phyloP scores from a whole-genome alignment of 768 basidiomycete genomes.

The Mycena rosella region DNA sequence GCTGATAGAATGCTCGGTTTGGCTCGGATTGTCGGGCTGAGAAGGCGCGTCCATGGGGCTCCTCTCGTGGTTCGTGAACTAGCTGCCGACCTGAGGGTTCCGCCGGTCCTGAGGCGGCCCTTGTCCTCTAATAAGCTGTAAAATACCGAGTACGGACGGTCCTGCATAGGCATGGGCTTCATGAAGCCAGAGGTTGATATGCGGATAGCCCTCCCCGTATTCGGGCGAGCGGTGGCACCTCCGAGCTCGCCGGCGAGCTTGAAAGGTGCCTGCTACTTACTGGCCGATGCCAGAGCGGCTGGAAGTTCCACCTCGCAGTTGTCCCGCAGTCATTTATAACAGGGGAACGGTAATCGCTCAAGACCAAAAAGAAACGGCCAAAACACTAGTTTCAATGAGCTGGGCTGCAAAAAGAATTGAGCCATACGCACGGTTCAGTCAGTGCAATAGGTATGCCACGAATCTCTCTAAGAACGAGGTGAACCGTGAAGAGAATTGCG shows the following conservation, averaged over 20 bases:
- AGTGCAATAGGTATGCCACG: too few relatives aligned
- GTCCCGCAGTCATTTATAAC: too few relatives aligned
- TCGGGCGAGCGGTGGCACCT: conserved; percentile 12
- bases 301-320: too few relatives aligned
- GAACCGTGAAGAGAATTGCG: too few relatives aligned
- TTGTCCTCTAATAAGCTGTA: conserved; percentile 80
- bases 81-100: conserved; percentile 22
- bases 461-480: too few relatives aligned
- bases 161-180: conserved; percentile 28
- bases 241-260: conserved; percentile 20
- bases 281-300: too few relatives aligned
- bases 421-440: too few relatives aligned
- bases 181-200: conserved; percentile 35
- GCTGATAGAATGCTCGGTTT: conserved; percentile 3
- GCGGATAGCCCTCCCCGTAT: not conserved
- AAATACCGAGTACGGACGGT: conserved; percentile 73
- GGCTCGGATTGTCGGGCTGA: conserved; percentile 31
- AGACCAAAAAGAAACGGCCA: too few relatives aligned
- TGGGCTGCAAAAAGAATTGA: too few relatives aligned
- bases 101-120: conserved; percentile 52
- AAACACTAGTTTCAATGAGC: too few relatives aligned
- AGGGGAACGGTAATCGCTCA: too few relatives aligned
- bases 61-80: conserved; percentile 19
- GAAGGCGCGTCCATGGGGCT: conserved; percentile 12
- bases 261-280: not conserved